Base-by-base conservation (phyloP, 208 protist genomes). In the Crithidia bombi region DNA sequence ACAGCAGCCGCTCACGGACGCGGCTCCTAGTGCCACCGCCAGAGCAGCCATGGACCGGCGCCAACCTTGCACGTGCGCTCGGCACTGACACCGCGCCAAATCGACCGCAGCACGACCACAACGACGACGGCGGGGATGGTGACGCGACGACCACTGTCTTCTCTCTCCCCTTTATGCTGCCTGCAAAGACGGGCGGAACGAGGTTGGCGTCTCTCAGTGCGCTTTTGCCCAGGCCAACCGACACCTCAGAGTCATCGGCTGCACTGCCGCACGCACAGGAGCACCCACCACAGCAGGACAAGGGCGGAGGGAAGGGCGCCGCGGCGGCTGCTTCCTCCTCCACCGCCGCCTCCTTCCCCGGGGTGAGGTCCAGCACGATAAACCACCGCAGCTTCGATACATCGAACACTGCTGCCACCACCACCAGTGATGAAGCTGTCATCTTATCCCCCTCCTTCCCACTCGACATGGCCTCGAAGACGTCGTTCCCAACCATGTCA, bases 21-120 rank as follows among this genome's bases (percentile, higher is more conserved):
- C 23, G 41, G 10, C 64, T 76, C 11, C n/a, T 52, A 36, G 71
- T 76, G 14, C 71, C 70, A 21, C 51, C 70, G 15, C 70, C 70
- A 0, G 70, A 76, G 44, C 54, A 65, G 7, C 43, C 55, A 10
- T 76, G 70, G 70, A 61, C 35, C 0, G 44, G 33, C 5, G 62
- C 49, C 1, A 38, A 38, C 19, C 52, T 69, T n/a, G 63, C 44
- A 0, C 63, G 23, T 4, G 28, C 70, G 15, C 14, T 58, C 0
- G 17, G 32, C 44, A 41, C 19, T 6, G 23, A 57, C 41, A 2
- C 70, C 10, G 25, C 23, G n/a, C 47, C 39, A 21, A 32, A n/a
- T 23, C 21, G 49, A 23, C 7, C 46, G 11, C 41, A 44, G 10
- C n/a, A 12, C 2, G 15, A 19, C 57, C 43, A 47, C 39, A 50